Evolutionary conservation across 2,329 filamentous ascomycete species (phyloP).

Genomic region (Neofusicoccum parvum): DNA sequence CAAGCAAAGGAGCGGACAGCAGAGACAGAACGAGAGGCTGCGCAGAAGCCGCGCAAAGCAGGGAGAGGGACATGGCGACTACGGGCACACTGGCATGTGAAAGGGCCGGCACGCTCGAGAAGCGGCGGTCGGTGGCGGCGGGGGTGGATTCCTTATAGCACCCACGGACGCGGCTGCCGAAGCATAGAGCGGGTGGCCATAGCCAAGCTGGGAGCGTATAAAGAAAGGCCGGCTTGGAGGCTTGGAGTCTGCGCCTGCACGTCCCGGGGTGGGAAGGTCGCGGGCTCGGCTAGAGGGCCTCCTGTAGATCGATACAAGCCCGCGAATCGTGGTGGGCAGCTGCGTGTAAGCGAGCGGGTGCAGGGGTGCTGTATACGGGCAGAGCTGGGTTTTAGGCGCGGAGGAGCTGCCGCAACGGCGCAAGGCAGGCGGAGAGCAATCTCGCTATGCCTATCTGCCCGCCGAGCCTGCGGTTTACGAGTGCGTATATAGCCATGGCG

Average conservation of each 20-base stretch:
- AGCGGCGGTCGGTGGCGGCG: neutral
- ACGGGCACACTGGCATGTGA: neutral
- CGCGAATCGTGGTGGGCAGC: neutral
- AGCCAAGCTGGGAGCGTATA: conserved; percentile 10
- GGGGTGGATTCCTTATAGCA: conserved; percentile 5
- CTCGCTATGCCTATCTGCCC: neutral
- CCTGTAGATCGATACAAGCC: neutral
- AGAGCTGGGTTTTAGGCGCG: no score
- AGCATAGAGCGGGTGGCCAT: neutral
- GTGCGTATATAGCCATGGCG: neutral
- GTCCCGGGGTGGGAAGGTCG: neutral
- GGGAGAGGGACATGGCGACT: conserved; percentile 4
- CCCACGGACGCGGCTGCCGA: neutral
- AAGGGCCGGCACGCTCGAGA: neutral
- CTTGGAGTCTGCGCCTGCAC: neutral
- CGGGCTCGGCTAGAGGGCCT: neutral
- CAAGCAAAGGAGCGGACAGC: conserved; percentile 1
- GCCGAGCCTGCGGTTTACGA: neutral
- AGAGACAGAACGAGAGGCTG: conserved; percentile 15
- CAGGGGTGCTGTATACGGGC: neutral
- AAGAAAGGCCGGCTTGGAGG: conserved; percentile 2
- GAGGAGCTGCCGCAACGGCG: neutral
- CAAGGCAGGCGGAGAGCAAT: neutral
- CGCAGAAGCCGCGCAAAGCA: conserved; percentile 11
- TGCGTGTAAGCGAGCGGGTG: neutral